Percentiles rank a stretch among this genome's conserved stretches.
Conservation (phyloP, 352 stramenopile genomes). For the Phytophthora crassamura region DNA sequence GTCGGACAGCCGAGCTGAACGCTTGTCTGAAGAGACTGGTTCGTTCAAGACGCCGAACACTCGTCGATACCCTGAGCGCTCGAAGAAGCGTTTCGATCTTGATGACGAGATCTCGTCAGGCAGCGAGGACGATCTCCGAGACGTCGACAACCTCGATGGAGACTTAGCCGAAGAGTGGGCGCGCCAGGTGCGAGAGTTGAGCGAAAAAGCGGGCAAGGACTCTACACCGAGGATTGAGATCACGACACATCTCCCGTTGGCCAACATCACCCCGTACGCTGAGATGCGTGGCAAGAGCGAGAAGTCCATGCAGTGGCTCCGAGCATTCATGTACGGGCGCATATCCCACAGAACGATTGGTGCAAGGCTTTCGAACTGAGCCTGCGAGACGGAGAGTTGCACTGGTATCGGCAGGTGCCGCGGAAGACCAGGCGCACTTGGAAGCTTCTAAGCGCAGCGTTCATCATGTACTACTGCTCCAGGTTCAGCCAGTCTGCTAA, state of each 20-base stretch:
- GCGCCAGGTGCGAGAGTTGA: neutral
- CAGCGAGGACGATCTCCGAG: too few species aligned
- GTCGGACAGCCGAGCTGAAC: neutral
- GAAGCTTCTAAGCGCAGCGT: neutral
- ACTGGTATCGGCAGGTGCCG: constrained; percentile 1
- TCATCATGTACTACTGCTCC: constrained; percentile 3
- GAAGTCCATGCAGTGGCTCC: constrained; percentile 11
- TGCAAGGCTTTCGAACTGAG: too few species aligned
- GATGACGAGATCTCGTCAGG: too few species aligned
- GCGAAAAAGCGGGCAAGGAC: neutral
- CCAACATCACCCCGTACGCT: constrained; percentile 1
- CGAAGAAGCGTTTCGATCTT: too few species aligned
- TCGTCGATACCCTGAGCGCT: neutral
- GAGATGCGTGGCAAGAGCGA: neutral
- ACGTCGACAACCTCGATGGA: too few species aligned
- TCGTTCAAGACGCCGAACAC: neutral
- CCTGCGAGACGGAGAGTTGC: neutral
- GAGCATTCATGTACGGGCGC: too few species aligned
- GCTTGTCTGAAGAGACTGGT: too few species aligned
- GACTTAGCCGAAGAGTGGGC: too few species aligned
- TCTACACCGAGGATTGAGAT: neutral
- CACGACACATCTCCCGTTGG: neutral
- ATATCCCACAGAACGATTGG: too few species aligned
- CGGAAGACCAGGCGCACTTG: neutral
- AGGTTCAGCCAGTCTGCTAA: constrained; percentile 1